Percentiles rank a stretch among this genome's conserved stretches.
These are phyloP conservation scores for Amphicarpaea edgeworthii DNA, from an alignment of 306 rosid genomes.

Conservation along the genomic window DNA sequence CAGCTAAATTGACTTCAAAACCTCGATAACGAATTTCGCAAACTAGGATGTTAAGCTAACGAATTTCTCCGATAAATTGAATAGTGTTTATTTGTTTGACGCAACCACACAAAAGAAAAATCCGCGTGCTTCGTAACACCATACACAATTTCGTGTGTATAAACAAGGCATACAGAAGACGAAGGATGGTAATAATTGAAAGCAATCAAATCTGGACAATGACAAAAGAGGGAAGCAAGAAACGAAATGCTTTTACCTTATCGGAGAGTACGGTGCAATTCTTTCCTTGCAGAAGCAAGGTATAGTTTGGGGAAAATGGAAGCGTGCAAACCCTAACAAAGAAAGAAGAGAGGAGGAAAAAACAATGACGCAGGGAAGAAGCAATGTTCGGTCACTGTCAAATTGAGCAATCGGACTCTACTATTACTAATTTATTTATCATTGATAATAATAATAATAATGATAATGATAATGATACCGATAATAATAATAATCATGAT, in stretches of 20 bases:
- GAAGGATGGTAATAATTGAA: neutral
- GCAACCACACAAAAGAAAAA: neutral
- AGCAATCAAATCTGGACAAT: neutral
- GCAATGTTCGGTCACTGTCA: slow-evolving; percentile 24
- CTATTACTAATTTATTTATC: no score
- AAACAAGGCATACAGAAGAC: neutral
- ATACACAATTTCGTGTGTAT: neutral
- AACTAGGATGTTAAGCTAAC: neutral
- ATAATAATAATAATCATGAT: no score
- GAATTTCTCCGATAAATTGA: slow-evolving; percentile 6
- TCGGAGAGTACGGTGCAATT: neutral
- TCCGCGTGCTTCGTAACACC: neutral
- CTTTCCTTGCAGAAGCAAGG: neutral
- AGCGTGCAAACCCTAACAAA: slow-evolving; percentile 25
- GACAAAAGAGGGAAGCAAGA: neutral
- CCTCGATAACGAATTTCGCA: neutral
- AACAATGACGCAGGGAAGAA: slow-evolving; percentile 6
- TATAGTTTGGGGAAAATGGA: neutral
- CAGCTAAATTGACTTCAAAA: neutral
- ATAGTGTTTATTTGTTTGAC: no score
- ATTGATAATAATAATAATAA: no score
- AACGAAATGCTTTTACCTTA: neutral
- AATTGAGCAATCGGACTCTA: no score
- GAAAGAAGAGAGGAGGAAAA: neutral
- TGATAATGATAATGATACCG: no score